Evolutionary conservation across 1,284 basidiomycete species (phyloP), one percentile per base, ranked within the genome.

Genomic region (Ganoderma leucocontextum): DNA sequence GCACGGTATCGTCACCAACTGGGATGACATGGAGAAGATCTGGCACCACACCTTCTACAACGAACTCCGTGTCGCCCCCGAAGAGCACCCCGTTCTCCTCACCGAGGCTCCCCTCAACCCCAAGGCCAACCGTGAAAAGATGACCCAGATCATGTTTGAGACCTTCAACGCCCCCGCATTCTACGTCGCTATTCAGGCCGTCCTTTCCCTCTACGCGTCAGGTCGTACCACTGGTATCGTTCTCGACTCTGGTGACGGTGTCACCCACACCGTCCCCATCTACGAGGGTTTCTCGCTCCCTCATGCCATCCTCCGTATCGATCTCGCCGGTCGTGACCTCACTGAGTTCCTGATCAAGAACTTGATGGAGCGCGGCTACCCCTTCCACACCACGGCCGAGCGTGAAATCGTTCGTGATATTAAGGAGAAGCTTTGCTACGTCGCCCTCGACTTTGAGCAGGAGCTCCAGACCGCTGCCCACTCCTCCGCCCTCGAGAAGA

Each of bases 391-490:
- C 75, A 93, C 94, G 25, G 95, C 95, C 70, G 95, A 97, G 86
- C 91, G 93, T 80, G 96, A 97, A 90, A 96, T 98, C 72, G 96
- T 98, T 78, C 91, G 96, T 78, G 96, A 98, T 83, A 97, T 98
- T 88, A 98, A 98, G 89, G 96, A 98, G 89, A 97, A 97, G 87
- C 91, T 98, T 62, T 97, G 96, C 86, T 98, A 98, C 83, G 95
- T 98, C 77, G 96, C 96, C 49, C 90, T 97, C 75, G 96, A 98
- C 86, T 98, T 97, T 79, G 95, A 97, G 83, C 94, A 98, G 84
- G 96, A 98, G 85, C 87, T 98, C 77, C 93, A 95, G 85, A 96
- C 94, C 55, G 95, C 96, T 57, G 92, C 94, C 72, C 94, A 96
- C 82, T 96, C 95, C 36, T 96, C 95, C 67, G 91, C 95, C 60